These are phyloP conservation scores for Osmanthus fragrans DNA, from an alignment of 257 asterid species.

Conservation along the genomic window DNA sequence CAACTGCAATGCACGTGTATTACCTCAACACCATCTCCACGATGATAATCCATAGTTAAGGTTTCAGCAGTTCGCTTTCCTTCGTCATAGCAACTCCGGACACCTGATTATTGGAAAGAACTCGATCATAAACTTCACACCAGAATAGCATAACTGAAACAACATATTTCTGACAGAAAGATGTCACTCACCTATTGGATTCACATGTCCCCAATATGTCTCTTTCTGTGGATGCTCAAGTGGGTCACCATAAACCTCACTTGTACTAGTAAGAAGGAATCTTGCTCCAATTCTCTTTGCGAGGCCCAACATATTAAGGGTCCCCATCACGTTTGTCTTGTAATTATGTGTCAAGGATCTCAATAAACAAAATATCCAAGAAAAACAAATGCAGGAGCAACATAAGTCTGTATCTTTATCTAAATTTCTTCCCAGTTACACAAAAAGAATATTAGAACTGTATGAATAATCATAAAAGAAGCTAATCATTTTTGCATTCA, in stretches of 20 bases:
- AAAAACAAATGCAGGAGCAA: constrained; percentile 5
- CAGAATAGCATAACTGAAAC: background rate
- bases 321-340: constrained; percentile 92
- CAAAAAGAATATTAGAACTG: background rate
- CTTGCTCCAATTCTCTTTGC: constrained; percentile 36
- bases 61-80: constrained; percentile 37
- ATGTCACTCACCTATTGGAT: constrained; percentile 27
- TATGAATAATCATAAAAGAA: background rate
- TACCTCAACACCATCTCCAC: constrained; percentile 34
- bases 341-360: constrained; percentile 19
- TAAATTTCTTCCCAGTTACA: background rate
- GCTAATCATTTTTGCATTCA: background rate
- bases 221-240: constrained; percentile 37
- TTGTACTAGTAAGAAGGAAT: constrained; percentile 31
- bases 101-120: constrained; percentile 21
- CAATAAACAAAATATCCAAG: background rate
- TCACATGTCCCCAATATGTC: constrained; percentile 35
- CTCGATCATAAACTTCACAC: background rate
- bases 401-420: background rate
- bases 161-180: background rate
- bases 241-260: constrained; percentile 36
- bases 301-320: constrained; percentile 32
- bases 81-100: constrained; percentile 33
- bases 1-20: constrained; percentile 2
- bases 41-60: constrained; percentile 36